phyloP scores from a whole-genome alignment of 2,329 filamentous ascomycete species.

The Sporothrix globosa region DNA sequence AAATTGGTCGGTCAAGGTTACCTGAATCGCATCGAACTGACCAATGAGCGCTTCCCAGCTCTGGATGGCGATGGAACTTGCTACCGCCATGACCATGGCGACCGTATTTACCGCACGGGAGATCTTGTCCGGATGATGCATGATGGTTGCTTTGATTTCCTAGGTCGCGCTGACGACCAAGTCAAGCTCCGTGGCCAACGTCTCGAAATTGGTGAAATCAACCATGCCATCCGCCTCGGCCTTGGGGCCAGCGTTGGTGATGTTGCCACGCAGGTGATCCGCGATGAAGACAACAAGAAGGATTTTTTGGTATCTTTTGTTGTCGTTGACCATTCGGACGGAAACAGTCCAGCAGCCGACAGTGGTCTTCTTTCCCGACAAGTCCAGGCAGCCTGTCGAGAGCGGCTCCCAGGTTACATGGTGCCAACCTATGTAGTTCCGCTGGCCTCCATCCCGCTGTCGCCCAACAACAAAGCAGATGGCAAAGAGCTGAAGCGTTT shows the following conservation, averaged over 20 bases:
- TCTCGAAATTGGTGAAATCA: constrained; percentile 89
- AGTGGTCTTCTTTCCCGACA: constrained; percentile 47
- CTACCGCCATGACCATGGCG: constrained; percentile 47
- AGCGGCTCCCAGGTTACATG: constrained; percentile 81
- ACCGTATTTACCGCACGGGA: constrained; percentile 81
- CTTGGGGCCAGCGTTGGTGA: constrained; percentile 61
- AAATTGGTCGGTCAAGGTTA: constrained; percentile 89
- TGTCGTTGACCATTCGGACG: constrained; percentile 39
- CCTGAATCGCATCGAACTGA: constrained; percentile 77
- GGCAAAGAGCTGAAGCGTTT: constrained; percentile 67
- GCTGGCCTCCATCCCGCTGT: constrained; percentile 74
- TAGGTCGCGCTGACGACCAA: constrained; percentile 87
- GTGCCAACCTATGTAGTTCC: constrained; percentile 81
- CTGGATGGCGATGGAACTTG: constrained; percentile 46
- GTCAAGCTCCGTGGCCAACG: constrained; percentile 89
- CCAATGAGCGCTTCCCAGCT: constrained; percentile 72
- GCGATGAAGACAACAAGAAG: constrained; percentile 73
- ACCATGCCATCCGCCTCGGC: constrained; percentile 72
- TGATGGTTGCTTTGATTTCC: constrained; percentile 82
- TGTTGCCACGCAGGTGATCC: constrained; percentile 73
- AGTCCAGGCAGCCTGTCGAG: constrained; percentile 66
- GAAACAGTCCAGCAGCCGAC: background rate
- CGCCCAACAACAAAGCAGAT: constrained; percentile 88
- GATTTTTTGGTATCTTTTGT: constrained; percentile 83
- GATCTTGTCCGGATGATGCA: constrained; percentile 82